Evolutionary conservation across 305 asterid species (phyloP).

Genomic region (Stenogyne calaminthoides): DNA sequence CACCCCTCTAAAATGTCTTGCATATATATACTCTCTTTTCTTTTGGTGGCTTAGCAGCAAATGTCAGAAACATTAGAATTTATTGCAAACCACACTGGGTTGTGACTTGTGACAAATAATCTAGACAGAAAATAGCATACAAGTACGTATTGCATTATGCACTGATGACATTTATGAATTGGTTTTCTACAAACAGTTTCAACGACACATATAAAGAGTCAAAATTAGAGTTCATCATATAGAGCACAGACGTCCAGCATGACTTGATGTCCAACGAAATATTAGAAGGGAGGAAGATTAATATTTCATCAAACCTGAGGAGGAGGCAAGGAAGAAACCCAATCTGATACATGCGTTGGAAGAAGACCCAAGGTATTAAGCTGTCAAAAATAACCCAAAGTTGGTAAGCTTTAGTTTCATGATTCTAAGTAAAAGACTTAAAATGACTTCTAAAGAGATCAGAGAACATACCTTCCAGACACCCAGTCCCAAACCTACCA

Average conservation of each 20-base stretch:
- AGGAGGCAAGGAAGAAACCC: slow-evolving; percentile 80
- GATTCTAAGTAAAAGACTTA: background rate
- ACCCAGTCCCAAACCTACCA: slow-evolving; percentile 72
- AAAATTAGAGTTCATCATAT: background rate
- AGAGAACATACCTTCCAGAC: slow-evolving; percentile 71
- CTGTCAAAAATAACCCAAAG: slow-evolving; percentile 37
- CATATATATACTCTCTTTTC: too few species aligned
- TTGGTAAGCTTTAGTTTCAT: background rate
- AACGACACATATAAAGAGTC: background rate
- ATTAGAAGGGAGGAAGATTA: background rate
- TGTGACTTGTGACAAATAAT: background rate
- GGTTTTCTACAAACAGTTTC: background rate
- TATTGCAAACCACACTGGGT: background rate
- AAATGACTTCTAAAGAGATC: slow-evolving; percentile 2
- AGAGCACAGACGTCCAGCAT: background rate
- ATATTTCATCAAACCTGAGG: slow-evolving; percentile 51
- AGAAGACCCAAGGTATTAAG: slow-evolving; percentile 78
- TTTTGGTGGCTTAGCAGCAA: too few species aligned
- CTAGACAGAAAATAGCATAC: background rate
- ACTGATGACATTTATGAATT: background rate
- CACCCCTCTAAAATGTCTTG: too few species aligned
- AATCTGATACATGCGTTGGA: slow-evolving; percentile 73
- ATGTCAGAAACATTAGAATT: background rate
- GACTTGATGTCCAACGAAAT: background rate
- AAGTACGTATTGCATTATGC: too few species aligned